These are phyloP conservation scores for Lachancea nothofagi DNA, from an alignment of 805 yeast genomes.

Conservation along the genomic window DNA sequence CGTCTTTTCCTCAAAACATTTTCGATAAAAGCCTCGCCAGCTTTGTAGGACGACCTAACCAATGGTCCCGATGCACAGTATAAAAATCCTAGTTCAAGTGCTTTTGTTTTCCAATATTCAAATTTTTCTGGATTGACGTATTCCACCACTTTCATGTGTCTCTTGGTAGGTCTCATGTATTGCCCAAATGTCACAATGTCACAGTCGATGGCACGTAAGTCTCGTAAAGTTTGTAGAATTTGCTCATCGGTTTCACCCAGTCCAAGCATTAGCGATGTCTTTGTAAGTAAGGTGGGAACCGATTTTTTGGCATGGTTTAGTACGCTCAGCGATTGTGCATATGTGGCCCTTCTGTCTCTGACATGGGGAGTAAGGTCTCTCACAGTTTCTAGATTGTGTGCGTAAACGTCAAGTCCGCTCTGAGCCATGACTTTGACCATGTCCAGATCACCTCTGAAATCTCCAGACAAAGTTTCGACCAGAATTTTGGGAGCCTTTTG, in stretches of 20 bases:
- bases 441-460: conserved; percentile 83
- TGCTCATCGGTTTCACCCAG: conserved; percentile 95
- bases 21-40: conserved; percentile 96
- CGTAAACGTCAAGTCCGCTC: conserved; percentile 91
- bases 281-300: conserved; percentile 73
- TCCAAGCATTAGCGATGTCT: conserved; percentile 94
- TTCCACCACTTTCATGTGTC: conserved; percentile 97
- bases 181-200: conserved; percentile 98
- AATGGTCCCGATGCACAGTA: conserved; percentile 97
- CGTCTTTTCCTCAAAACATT: conserved; percentile 60
- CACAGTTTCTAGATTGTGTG: conserved; percentile 95
- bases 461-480: conserved; percentile 93
- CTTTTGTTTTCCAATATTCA: conserved; percentile 85
- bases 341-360: conserved; percentile 95
- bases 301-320: conserved; percentile 74
- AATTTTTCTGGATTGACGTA: conserved; percentile 92
- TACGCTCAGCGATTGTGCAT: conserved; percentile 78
- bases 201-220: conserved; percentile 68
- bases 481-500: conserved; percentile 82
- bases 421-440: conserved; percentile 75
- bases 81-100: conserved; percentile 83
- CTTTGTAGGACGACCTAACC: conserved; percentile 94
- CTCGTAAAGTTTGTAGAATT: conserved; percentile 64
- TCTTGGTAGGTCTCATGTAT: conserved; percentile 97
- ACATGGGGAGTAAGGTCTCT: conserved; percentile 92